phyloP scores from a whole-genome alignment of 1,284 basidiomycete species.

The Naganishia sp. region DNA sequence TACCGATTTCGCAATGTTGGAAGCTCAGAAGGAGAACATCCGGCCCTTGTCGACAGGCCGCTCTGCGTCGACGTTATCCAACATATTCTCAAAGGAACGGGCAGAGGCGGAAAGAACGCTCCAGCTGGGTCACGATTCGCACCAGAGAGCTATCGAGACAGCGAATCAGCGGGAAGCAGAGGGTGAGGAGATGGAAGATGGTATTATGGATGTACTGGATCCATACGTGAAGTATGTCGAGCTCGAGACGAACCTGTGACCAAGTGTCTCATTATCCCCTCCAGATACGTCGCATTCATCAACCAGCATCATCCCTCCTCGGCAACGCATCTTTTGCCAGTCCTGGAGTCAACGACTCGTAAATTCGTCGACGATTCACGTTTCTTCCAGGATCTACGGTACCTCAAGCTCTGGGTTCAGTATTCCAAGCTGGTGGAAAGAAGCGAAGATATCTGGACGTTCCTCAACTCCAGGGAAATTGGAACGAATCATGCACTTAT shows the following conservation, averaged over 20 bases:
- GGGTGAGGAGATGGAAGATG: constrained; percentile 62
- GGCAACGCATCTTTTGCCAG: constrained; percentile 68
- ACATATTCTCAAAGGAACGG: constrained; percentile 51
- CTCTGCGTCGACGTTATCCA: constrained; percentile 60
- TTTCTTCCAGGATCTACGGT: constrained; percentile 83
- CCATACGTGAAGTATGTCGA: constrained; percentile 53
- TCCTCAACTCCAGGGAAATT: constrained; percentile 74
- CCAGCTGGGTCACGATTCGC: constrained; percentile 53
- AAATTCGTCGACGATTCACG: constrained; percentile 75
- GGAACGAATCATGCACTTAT: constrained; percentile 74
- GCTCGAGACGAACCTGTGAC: not conserved
- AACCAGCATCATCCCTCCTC: constrained; percentile 63
- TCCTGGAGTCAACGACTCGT: constrained; percentile 72
- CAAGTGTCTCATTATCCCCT: constrained; percentile 7
- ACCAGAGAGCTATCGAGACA: constrained; percentile 51
- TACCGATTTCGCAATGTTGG: constrained; percentile 56
- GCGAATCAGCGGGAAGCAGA: constrained; percentile 51
- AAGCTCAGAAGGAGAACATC: constrained; percentile 64
- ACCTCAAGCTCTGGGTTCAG: constrained; percentile 83
- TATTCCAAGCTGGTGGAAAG: constrained; percentile 68
- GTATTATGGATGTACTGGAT: constrained; percentile 55
- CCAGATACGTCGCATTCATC: constrained; percentile 50
- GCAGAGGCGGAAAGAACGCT: constrained; percentile 53
- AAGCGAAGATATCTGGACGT: constrained; percentile 68
- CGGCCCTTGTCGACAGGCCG: constrained; percentile 59